phyloP scores from a whole-genome alignment of 306 rosid species.

The Hippophae rhamnoides region DNA sequence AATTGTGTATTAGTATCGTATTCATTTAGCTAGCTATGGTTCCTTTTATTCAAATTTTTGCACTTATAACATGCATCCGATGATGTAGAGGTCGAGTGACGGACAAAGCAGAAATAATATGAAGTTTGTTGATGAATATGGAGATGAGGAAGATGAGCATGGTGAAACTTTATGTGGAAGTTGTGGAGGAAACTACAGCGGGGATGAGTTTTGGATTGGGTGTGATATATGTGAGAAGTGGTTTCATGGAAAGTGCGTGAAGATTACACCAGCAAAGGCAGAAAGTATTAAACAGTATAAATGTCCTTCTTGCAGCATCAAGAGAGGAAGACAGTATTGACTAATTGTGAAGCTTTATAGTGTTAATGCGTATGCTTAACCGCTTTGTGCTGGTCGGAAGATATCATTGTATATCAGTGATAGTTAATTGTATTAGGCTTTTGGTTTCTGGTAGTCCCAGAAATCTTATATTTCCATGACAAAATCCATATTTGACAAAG shows the following conservation, averaged over 20 bases:
- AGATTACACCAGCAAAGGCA: slow-evolving; percentile 52
- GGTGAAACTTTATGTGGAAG: slow-evolving; percentile 44
- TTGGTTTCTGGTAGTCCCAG: no score
- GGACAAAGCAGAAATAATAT: slow-evolving; percentile 33
- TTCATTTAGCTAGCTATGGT: not conserved
- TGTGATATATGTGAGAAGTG: slow-evolving; percentile 59
- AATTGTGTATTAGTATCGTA: not conserved
- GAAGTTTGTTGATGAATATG: slow-evolving; percentile 29
- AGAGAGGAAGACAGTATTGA: slow-evolving; percentile 32
- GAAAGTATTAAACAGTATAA: slow-evolving; percentile 43
- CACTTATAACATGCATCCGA: slow-evolving; percentile 4
- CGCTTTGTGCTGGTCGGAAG: no score
- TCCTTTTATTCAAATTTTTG: not conserved
- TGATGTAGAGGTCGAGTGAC: slow-evolving; percentile 42
- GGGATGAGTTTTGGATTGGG: slow-evolving; percentile 55
- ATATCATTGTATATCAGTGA: no score
- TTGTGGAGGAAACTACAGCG: slow-evolving; percentile 47
- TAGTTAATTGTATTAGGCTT: no score
- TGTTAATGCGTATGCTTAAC: no score
- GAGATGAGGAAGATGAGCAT: slow-evolving; percentile 42
- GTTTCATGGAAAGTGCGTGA: slow-evolving; percentile 57
- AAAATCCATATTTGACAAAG: no score
- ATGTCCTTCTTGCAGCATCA: slow-evolving; percentile 47
- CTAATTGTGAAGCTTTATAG: not conserved
- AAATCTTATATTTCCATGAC: no score